These are phyloP conservation scores for Auricularia sp. DNA, from an alignment of 768 basidiomycete genomes.

Conservation along the genomic window DNA sequence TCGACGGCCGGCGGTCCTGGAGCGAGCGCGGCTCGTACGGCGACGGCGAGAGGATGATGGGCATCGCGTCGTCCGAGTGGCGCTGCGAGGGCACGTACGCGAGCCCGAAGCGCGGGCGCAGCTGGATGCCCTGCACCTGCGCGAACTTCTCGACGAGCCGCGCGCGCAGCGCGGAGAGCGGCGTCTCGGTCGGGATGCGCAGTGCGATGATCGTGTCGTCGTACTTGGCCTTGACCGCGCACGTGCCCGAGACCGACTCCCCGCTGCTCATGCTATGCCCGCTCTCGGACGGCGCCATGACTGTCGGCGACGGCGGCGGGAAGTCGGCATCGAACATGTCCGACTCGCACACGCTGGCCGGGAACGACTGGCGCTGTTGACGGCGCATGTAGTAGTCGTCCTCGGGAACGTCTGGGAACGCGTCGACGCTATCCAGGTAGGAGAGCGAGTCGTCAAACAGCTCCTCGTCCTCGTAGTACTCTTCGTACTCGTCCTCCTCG, in stretches of 20 bases:
- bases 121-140: conserved; percentile 45
- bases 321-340: background rate
- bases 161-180: conserved; percentile 45
- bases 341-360: conserved; percentile 3
- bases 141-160: conserved; percentile 58
- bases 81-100: conserved; percentile 36
- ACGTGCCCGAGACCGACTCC: conserved; percentile 5
- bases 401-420: background rate
- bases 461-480: conserved; percentile 17
- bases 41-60: conserved; percentile 6
- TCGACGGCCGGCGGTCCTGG: conserved; percentile 23
- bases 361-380: background rate
- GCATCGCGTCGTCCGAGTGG: background rate
- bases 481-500: conserved; percentile 13
- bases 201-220: conserved; percentile 55
- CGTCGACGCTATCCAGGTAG: background rate
- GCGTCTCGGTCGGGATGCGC: conserved; percentile 37
- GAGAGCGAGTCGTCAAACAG: background rate
- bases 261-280: background rate
- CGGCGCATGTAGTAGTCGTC: background rate
- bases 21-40: conserved; percentile 19
- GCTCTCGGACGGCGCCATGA: background rate
- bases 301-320: conserved; percentile 1
- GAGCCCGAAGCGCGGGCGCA: conserved; percentile 46
- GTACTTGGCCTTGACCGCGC: conserved; percentile 58